Evolutionary conservation across 805 yeast species (phyloP).

Genomic region (Barnettozyma botsteinii): DNA sequence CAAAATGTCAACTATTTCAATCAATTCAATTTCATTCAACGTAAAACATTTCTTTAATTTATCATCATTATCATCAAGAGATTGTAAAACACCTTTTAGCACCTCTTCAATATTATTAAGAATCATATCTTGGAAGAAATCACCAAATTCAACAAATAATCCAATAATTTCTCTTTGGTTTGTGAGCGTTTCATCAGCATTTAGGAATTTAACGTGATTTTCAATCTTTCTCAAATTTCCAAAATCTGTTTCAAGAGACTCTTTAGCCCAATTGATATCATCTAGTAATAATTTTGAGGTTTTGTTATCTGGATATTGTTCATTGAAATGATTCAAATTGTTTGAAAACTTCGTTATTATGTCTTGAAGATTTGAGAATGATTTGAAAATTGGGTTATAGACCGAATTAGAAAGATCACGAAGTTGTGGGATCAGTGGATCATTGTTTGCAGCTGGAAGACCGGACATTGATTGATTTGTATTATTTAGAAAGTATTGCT

Average conservation of each 20-base stretch:
- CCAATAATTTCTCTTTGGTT: constrained; percentile 9
- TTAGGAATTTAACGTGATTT: constrained; percentile 7
- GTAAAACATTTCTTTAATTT: not conserved
- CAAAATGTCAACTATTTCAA: not conserved
- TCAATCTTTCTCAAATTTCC: constrained; percentile 4
- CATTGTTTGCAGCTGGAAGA: constrained; percentile 8
- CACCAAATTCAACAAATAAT: constrained; percentile 7
- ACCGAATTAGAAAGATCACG: constrained; percentile 6
- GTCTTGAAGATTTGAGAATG: constrained; percentile 4
- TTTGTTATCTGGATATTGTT: not conserved
- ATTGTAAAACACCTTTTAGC: constrained; percentile 1
- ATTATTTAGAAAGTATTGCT: not conserved
- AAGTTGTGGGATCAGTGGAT: constrained; percentile 4
- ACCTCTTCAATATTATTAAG: constrained; percentile 7
- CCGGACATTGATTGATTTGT: constrained; percentile 1
- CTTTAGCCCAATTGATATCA: constrained; percentile 9
- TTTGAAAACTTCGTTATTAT: not conserved
- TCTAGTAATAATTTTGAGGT: not conserved
- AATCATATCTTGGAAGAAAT: constrained; percentile 10
- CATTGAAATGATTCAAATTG: not conserved
- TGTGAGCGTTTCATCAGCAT: constrained; percentile 11
- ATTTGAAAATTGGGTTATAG: constrained; percentile 7
- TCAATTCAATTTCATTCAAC: not conserved
- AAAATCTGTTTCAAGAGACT: constrained; percentile 5
- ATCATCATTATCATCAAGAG: not conserved